A percentile compares a stretch with the other conserved stretches of the same genome.
phyloP scores from a whole-genome alignment of 805 yeast genomes.

The Kockiozyma suomiensis region DNA sequence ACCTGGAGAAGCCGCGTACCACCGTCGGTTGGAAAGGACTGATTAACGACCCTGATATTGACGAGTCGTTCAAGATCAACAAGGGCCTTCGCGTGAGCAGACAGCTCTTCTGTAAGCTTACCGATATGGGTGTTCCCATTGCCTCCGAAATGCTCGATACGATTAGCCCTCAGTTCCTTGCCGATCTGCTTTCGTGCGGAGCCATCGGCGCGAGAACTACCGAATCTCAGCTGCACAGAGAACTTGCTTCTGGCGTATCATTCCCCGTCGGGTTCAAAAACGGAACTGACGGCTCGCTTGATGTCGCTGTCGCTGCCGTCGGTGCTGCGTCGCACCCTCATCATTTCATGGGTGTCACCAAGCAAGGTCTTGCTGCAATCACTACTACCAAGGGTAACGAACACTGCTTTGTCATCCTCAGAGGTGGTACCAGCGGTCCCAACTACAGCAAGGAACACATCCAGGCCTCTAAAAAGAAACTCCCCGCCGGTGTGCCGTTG shows the following conservation, averaged over 20 bases:
- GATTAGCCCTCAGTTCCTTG: slow-evolving; percentile 91
- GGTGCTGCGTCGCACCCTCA: slow-evolving; percentile 89
- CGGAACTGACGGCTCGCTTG: slow-evolving; percentile 94
- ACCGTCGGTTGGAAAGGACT: slow-evolving; percentile 99
- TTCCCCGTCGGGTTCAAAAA: slow-evolving; percentile 99
- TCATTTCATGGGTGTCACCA: slow-evolving; percentile 96
- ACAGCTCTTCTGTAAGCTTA: slow-evolving; percentile 78
- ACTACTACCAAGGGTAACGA: slow-evolving; percentile 95
- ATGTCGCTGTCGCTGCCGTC: slow-evolving; percentile 92
- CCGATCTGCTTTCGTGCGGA: slow-evolving; percentile 89
- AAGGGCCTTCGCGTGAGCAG: slow-evolving; percentile 89
- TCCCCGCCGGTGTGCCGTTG: slow-evolving; percentile 51
- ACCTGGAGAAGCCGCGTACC: slow-evolving; percentile 97
- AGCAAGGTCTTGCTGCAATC: slow-evolving; percentile 95
- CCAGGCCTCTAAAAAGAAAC: slow-evolving; percentile 67
- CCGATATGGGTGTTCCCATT: slow-evolving; percentile 80
- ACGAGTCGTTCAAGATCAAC: slow-evolving; percentile 90
- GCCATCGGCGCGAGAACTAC: slow-evolving; percentile 99
- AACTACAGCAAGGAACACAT: slow-evolving; percentile 87
- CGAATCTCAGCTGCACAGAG: slow-evolving; percentile 97
- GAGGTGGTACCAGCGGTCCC: slow-evolving; percentile 95
- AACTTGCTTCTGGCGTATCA: slow-evolving; percentile 94
- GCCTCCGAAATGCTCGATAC: slow-evolving; percentile 99
- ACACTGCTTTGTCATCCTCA: slow-evolving; percentile 87
- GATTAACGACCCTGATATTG: slow-evolving; percentile 94